phyloP scores from a whole-genome alignment of 345 rosid genomes.

The Rubroshorea leprosula region DNA sequence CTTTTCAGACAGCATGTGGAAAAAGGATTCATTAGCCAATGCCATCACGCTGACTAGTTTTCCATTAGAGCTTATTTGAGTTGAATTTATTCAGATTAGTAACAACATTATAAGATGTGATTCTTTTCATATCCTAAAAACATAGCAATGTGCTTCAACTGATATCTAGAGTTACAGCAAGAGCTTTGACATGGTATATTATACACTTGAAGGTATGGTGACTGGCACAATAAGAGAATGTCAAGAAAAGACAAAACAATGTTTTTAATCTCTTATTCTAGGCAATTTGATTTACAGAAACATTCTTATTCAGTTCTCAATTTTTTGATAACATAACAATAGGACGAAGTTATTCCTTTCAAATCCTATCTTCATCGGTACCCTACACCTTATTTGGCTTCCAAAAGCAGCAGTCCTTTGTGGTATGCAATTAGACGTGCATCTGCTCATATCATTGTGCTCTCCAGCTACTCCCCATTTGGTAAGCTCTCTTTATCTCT shows the following conservation, averaged over 20 bases:
- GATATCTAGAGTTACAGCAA: neutral
- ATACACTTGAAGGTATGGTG: no score
- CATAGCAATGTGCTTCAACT: neutral
- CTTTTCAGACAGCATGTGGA: neutral
- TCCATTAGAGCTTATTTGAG: neutral
- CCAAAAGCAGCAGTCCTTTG: slow-evolving; percentile 74
- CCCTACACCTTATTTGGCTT: slow-evolving; percentile 76
- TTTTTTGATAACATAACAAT: slow-evolving; percentile 8
- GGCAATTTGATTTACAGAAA: neutral
- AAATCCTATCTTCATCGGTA: slow-evolving; percentile 74
- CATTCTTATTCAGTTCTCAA: slow-evolving; percentile 10
- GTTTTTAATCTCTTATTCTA: no score
- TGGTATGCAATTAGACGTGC: slow-evolving; percentile 92
- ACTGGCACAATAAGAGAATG: no score
- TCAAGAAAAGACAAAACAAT: no score
- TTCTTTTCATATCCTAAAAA: neutral
- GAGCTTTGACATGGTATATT: neutral
- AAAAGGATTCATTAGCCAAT: neutral
- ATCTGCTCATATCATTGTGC: slow-evolving; percentile 86
- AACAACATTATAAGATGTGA: neutral
- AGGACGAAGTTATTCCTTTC: slow-evolving; percentile 86
- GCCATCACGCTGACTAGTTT: no score
- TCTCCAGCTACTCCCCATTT: slow-evolving; percentile 94
- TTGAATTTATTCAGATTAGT: neutral
- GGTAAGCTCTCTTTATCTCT: slow-evolving; percentile 43